Conservation (phyloP, 2,329 filamentous ascomycete genomes). For the Cyanodermella asteris region DNA sequence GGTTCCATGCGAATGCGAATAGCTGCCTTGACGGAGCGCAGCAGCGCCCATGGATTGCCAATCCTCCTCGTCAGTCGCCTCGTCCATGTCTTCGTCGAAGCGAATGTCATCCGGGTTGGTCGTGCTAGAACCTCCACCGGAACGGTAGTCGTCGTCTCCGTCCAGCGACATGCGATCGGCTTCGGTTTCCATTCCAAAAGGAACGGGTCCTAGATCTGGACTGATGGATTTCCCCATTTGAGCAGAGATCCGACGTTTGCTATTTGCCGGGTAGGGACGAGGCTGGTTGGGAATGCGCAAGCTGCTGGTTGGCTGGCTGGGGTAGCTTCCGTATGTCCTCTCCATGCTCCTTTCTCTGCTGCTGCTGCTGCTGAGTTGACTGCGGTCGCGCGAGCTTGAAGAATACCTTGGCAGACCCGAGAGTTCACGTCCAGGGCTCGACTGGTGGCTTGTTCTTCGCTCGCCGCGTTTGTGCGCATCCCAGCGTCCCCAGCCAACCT, state of each 20-base stretch:
- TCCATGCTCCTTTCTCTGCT: constrained; percentile 5
- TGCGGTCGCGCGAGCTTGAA: constrained; percentile 21
- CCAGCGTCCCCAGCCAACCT: constrained; percentile 95
- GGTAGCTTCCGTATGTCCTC: neutral
- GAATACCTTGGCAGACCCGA: constrained; percentile 14
- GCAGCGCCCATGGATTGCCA: constrained; percentile 80
- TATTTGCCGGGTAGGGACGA: neutral
- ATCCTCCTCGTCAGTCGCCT: constrained; percentile 87
- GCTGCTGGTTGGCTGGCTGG: neutral
- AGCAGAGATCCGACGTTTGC: too few relatives aligned
- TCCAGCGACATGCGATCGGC: constrained; percentile 90
- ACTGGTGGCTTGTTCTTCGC: constrained; percentile 25
- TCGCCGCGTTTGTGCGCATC: constrained; percentile 58
- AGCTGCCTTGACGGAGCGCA: constrained; percentile 48
- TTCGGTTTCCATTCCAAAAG: too few relatives aligned
- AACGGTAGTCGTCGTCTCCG: constrained; percentile 48
- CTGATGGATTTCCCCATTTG: too few relatives aligned
- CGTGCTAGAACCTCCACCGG: constrained; percentile 54
- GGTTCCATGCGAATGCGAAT: constrained; percentile 22
- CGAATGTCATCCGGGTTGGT: constrained; percentile 36
- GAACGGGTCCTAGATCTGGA: constrained; percentile 12
- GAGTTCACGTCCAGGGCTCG: constrained; percentile 9
- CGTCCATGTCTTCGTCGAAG: constrained; percentile 54
- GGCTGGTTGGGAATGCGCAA: neutral
- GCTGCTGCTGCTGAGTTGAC: constrained; percentile 23